Evolutionary conservation across 257 asterid species (phyloP).

Genomic region (Fraxinus anomala): DNA sequence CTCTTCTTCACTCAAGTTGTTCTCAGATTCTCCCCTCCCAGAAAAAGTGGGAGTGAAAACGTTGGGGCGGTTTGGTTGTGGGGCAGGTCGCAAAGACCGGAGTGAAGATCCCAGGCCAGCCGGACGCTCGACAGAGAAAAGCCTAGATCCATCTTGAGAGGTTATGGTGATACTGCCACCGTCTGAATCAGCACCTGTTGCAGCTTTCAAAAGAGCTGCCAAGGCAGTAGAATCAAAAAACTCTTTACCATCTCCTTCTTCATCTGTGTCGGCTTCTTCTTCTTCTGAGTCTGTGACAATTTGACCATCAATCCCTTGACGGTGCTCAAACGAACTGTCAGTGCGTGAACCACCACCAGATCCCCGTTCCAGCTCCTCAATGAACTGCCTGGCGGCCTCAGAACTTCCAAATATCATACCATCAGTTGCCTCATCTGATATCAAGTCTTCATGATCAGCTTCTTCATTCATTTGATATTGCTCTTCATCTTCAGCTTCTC

Average conservation of each 20-base stretch:
- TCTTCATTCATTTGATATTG: conserved; percentile 43
- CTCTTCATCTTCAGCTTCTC: conserved; percentile 42
- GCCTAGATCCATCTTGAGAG: conserved; percentile 82
- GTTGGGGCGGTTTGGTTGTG: conserved; percentile 53
- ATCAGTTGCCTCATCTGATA: conserved; percentile 69
- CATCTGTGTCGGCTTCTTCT: conserved; percentile 58
- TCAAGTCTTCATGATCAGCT: conserved; percentile 48
- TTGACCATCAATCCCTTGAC: conserved; percentile 53
- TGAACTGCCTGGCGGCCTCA: conserved; percentile 82
- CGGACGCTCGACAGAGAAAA: conserved; percentile 91
- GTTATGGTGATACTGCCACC: conserved; percentile 42
- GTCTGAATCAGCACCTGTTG: conserved; percentile 43
- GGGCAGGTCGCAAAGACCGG: conserved; percentile 71
- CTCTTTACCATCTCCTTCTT: conserved; percentile 49
- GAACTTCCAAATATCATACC: conserved; percentile 84
- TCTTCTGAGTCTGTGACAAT: conserved; percentile 54
- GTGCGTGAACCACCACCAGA: conserved; percentile 36
- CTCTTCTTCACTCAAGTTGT: conserved; percentile 79
- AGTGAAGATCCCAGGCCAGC: conserved; percentile 94
- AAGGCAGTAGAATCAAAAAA: conserved; percentile 51
- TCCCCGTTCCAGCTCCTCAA: conserved; percentile 82
- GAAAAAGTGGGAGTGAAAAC: conserved; percentile 49
- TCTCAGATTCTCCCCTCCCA: conserved; percentile 55
- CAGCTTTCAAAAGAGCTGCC: conserved; percentile 57
- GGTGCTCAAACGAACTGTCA: conserved; percentile 46